Evolutionary conservation across 148 eudicot species (phyloP), one percentile per base, ranked within the genome.

Genomic region (Hydrangea macrophylla): DNA sequence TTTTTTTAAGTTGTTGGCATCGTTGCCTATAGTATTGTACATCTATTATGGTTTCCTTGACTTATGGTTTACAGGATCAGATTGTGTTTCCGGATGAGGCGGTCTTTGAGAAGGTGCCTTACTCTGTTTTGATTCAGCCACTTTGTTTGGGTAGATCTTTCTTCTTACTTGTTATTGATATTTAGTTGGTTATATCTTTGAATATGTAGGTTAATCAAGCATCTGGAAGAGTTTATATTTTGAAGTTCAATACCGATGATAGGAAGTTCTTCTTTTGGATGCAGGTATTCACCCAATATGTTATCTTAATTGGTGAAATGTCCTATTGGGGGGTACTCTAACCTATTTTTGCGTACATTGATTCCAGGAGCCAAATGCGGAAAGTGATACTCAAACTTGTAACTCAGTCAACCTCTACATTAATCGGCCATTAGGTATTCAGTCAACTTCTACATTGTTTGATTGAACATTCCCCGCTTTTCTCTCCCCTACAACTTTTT

Each of bases 251-350:
- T 70, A 80, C 91, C n/a, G 97, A 94, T 78, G 92, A 90, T 74
- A 84, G 99, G 77, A 94, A 85, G 80, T 82, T 87, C 72, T 94
- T 94, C 83, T 90, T 88, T 66, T 94, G 96, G 99, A 90, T 94
- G 89, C 99, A 94, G 90, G 99, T 88, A 76, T 17, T 75, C 18
- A n/a, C 12, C 20, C 24, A 12, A 30, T 44, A 27, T 35, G n/a
- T 8, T 55, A 55, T 55, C 23, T 22, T 64, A 8, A 5, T 48
- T 48, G 53, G 4, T 48, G 48, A 48, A 48, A 48, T 48, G 53
- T 48, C 7, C 17, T 0, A 18, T 2, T 60, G 31, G 32, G 10
- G 44, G 63, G 58, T 8, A 45, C 37, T 15, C 42, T 78, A 17
- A 70, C 44, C 42, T 25, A 44, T 62, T 53, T 2, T 64, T 72